Percentiles rank a stretch among this genome's conserved stretches.
These are phyloP conservation scores for Fomitopsis pinicola DNA, from an alignment of 1,284 basidiomycete genomes.

Conservation along the genomic window DNA sequence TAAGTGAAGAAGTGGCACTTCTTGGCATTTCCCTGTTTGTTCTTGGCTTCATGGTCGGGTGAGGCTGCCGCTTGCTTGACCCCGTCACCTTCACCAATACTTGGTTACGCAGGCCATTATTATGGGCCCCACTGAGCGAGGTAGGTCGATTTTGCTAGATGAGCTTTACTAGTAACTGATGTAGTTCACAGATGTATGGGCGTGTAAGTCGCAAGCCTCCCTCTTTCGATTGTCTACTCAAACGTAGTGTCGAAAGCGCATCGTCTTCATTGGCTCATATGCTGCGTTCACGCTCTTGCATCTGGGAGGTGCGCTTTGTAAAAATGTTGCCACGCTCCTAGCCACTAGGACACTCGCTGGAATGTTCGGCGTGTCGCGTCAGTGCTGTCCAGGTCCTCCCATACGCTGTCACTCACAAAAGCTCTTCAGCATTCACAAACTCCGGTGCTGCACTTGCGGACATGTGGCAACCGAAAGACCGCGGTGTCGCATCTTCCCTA, in stretches of 20 bases:
- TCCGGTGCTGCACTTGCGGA: conserved; percentile 59
- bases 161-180: not conserved
- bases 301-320: conserved; percentile 57
- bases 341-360: conserved; percentile 56
- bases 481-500: conserved; percentile 54
- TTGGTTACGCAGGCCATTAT: conserved; percentile 36
- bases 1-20: conserved; percentile 50
- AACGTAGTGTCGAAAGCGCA: conserved; percentile 30
- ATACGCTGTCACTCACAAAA: conserved; percentile 5
- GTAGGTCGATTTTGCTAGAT: conserved; percentile 17
- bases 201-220: conserved; percentile 31
- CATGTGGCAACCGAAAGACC: conserved; percentile 54
- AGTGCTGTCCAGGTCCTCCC: conserved; percentile 1
- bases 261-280: conserved; percentile 54
- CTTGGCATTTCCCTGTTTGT: conserved; percentile 63
- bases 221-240: not conserved
- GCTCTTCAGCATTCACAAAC: conserved; percentile 48
- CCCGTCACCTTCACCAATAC: not conserved
- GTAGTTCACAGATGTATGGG: conserved; percentile 39
- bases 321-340: conserved; percentile 56
- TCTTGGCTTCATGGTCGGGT: conserved; percentile 39
- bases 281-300: conserved; percentile 59
- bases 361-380: conserved; percentile 56
- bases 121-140: conserved; percentile 66
- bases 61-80: not conserved